These are phyloP conservation scores for Ophiostoma novo-ulmi DNA, from an alignment of 2,329 filamentous ascomycete genomes.

Conservation along the genomic window DNA sequence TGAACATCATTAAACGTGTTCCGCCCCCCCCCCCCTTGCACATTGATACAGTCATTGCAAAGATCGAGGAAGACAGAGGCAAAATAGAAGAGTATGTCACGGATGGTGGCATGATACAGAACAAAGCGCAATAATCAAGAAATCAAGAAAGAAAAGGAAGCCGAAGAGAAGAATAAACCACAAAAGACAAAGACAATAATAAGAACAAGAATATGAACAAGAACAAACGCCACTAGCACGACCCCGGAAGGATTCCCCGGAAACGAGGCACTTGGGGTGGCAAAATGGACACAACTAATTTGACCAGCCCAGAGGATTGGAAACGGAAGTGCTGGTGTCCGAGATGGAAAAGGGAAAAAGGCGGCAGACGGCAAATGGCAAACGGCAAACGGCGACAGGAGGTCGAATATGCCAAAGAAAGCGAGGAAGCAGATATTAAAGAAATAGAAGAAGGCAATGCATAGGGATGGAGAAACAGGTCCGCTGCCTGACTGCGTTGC, in stretches of 20 bases:
- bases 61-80: background rate
- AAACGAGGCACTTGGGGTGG: constrained; percentile 11
- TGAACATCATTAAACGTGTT: background rate
- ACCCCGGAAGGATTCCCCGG: constrained; percentile 12
- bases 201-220: background rate
- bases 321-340: background rate
- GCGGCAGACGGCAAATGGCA: background rate
- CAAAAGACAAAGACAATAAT: background rate
- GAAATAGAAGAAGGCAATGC: background rate
- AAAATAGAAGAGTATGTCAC: background rate
- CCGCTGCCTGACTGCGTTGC: background rate
- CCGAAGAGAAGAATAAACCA: background rate
- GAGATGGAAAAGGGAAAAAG: background rate
- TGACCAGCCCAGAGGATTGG: constrained; percentile 3
- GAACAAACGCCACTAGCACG: background rate
- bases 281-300: background rate
- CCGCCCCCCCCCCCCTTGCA: background rate
- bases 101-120: background rate
- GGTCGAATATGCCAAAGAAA: background rate
- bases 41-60: background rate
- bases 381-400: background rate
- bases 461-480: background rate
- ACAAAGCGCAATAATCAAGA: too few species aligned
- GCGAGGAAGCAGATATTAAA: background rate
- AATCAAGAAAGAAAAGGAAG: background rate